A percentile compares a stretch with the other conserved stretches of the same genome.
phyloP scores from a whole-genome alignment of 2,329 filamentous ascomycete genomes.

The Stagonosporopsis vannaccii region DNA sequence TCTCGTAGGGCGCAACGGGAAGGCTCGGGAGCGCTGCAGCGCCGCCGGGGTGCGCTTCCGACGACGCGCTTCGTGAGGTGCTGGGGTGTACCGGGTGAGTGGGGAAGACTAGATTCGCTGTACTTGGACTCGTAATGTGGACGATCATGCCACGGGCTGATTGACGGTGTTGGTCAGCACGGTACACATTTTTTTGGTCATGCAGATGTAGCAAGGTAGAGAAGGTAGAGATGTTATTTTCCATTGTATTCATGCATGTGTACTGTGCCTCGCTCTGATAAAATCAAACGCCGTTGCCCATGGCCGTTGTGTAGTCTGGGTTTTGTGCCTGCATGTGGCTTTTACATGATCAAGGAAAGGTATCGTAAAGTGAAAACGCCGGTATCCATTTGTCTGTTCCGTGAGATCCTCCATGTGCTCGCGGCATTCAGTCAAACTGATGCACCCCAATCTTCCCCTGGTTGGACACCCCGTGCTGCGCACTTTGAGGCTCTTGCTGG shows the following conservation, averaged over 20 bases:
- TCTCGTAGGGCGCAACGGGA: conserved; percentile 5
- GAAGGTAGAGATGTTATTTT: background rate
- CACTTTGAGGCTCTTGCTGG: conserved; percentile 7
- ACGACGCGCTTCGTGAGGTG: background rate
- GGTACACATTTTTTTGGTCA: background rate
- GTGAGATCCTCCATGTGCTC: background rate
- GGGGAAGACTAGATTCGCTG: background rate
- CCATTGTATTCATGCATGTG: conserved; percentile 9
- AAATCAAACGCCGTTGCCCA: conserved; percentile 11
- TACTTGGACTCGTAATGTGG: background rate
- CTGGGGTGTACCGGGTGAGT: background rate
- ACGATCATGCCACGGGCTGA: background rate
- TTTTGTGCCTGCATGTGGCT: conserved; percentile 20
- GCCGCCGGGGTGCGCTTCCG: conserved; percentile 1
- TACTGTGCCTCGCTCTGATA: background rate
- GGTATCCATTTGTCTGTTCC: conserved; percentile 17
- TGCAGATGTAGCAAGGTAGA: background rate
- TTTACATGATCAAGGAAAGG: conserved; percentile 26
- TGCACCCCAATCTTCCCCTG: background rate
- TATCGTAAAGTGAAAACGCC: conserved; percentile 31
- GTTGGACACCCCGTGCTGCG: background rate
- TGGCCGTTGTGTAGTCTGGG: conserved; percentile 12
- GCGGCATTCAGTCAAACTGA: conserved; percentile 15
- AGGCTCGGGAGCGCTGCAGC: conserved; percentile 2
- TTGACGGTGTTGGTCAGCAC: background rate